Percentiles rank a stretch among this genome's conserved stretches.
Conservation (phyloP, 2,329 filamentous ascomycete species). For the Verticillium klebahnii region DNA sequence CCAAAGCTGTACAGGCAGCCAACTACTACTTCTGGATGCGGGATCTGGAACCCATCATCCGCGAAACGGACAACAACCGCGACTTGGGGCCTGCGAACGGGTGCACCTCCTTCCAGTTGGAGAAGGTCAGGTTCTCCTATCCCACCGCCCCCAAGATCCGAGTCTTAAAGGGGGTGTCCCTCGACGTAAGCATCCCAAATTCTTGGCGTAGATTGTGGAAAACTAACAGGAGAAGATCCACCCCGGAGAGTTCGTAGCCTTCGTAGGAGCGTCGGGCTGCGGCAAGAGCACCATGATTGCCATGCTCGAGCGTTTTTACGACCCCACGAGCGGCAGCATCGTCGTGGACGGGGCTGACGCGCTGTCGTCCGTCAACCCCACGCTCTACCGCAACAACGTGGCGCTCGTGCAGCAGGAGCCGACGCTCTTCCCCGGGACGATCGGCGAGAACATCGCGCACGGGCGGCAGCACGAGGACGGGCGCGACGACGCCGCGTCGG, state of each 20-base stretch:
- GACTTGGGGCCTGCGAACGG: not conserved
- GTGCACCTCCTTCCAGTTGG: not conserved
- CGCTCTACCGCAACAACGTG: slow-evolving; percentile 58
- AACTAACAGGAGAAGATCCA: slow-evolving; percentile 23
- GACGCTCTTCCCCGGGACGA: slow-evolving; percentile 52
- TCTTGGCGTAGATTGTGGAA: slow-evolving; percentile 3
- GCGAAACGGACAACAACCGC: not conserved
- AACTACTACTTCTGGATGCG: slow-evolving; percentile 32
- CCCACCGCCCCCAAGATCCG: slow-evolving; percentile 4
- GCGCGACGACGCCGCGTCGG: slow-evolving; percentile 23
- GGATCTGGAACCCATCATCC: slow-evolving; percentile 12
- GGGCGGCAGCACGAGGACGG: slow-evolving; percentile 22
- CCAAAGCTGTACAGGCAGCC: slow-evolving; percentile 30
- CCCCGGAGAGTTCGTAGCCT: slow-evolving; percentile 61
- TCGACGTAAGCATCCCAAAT: not conserved
- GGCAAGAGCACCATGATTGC: slow-evolving; percentile 69
- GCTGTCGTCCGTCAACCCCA: slow-evolving; percentile 52
- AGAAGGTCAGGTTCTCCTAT: slow-evolving; percentile 9
- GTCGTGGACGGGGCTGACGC: slow-evolving; percentile 51
- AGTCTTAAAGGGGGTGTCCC: slow-evolving; percentile 8
- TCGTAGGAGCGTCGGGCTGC: slow-evolving; percentile 66
- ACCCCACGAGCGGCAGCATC: slow-evolving; percentile 59
- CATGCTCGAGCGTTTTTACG: slow-evolving; percentile 66
- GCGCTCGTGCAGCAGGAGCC: slow-evolving; percentile 72
- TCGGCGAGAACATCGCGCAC: slow-evolving; percentile 65